Percentiles rank a stretch among this genome's conserved stretches.
phyloP scores from a whole-genome alignment of 2,329 filamentous ascomycete genomes.

The Hypomyces perniciosus region DNA sequence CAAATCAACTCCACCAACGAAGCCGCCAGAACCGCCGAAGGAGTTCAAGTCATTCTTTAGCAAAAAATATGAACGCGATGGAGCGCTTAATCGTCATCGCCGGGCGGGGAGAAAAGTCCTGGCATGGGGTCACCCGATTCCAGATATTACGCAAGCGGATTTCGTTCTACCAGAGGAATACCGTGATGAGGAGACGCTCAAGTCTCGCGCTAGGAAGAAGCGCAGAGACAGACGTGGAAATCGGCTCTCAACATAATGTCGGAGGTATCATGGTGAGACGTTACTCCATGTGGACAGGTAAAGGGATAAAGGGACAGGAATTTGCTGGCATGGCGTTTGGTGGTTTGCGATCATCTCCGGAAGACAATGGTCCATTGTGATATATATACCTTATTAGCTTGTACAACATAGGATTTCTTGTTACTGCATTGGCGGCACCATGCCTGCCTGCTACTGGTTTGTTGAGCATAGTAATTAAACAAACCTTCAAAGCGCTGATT shows the following conservation, averaged over 20 bases:
- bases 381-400: slow-evolving; percentile 4
- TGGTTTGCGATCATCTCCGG: slow-evolving; percentile 3
- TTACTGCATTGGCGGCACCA: neutral
- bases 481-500: too few relatives aligned
- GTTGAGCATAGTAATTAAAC: too few relatives aligned
- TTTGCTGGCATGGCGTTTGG: slow-evolving; percentile 12
- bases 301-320: slow-evolving; percentile 4
- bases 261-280: neutral
- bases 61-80: slow-evolving; percentile 72
- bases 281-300: neutral
- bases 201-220: slow-evolving; percentile 56
- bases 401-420: neutral
- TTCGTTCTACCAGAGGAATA: slow-evolving; percentile 70
- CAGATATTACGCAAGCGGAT: slow-evolving; percentile 63
- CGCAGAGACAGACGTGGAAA: slow-evolving; percentile 53
- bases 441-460: too few relatives aligned
- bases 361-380: neutral
- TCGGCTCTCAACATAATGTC: slow-evolving; percentile 25
- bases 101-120: slow-evolving; percentile 63
- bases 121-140: slow-evolving; percentile 78
- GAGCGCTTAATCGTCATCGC: slow-evolving; percentile 66
- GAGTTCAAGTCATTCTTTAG: slow-evolving; percentile 84
- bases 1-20: slow-evolving; percentile 22
- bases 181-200: slow-evolving; percentile 48
- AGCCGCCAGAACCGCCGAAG: slow-evolving; percentile 37